A percentile compares a stretch with the other conserved stretches of the same genome.
Evolutionary conservation across 2,329 filamentous ascomycete genomes (phyloP).

Genomic region (Basipetospora sp.): DNA sequence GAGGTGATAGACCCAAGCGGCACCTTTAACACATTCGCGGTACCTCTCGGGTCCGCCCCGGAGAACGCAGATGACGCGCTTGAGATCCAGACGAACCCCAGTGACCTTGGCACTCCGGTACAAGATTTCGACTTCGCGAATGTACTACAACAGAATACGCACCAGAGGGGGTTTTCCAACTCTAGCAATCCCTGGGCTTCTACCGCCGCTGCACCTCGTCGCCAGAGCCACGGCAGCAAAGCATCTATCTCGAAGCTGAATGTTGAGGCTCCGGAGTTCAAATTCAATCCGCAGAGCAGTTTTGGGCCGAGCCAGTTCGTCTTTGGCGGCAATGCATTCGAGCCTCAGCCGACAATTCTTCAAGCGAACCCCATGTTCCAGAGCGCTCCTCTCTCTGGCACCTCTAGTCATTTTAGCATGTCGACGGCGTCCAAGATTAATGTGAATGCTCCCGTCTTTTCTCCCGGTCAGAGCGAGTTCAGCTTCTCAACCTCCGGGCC

Average conservation of each 20-base stretch:
- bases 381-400: conserved; percentile 20
- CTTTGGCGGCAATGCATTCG: conserved; percentile 32
- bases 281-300: conserved; percentile 46
- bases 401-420: conserved; percentile 22
- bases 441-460: conserved; percentile 55
- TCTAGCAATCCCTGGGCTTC: conserved; percentile 47
- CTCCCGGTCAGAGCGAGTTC: conserved; percentile 49
- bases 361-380: conserved; percentile 24
- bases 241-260: conserved; percentile 68
- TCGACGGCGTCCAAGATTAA: conserved; percentile 45
- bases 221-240: conserved; percentile 48
- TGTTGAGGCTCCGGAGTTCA: conserved; percentile 78
- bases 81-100: conserved; percentile 61
- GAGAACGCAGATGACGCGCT: conserved; percentile 38
- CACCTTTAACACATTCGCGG: conserved; percentile 22
- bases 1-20: conserved; percentile 24
- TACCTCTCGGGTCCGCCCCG: conserved; percentile 25
- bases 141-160: conserved; percentile 19
- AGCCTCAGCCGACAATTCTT: conserved; percentile 20
- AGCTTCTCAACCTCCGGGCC: conserved; percentile 52
- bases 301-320: conserved; percentile 38
- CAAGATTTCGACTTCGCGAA: conserved; percentile 31
- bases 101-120: conserved; percentile 52
- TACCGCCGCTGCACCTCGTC: conserved; percentile 21
- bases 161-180: conserved; percentile 41